Evolutionary conservation across 1,284 basidiomycete genomes (phyloP).

Genomic region (Rhodofomes roseus): DNA sequence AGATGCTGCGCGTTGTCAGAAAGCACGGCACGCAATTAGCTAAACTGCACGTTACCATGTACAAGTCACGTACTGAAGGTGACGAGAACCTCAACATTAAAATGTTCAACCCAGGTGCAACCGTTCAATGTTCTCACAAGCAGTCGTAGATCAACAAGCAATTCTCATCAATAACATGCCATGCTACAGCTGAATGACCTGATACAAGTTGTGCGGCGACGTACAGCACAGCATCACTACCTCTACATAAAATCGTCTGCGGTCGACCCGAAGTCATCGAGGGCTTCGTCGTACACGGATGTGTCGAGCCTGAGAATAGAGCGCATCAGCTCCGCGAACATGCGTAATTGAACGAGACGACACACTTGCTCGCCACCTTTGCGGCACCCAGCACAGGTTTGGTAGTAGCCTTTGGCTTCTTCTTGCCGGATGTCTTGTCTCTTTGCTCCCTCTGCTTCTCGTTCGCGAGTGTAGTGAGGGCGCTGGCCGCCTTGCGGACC

Average conservation of each 20-base stretch:
- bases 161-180: not conserved
- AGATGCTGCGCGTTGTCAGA: no score
- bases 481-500: slow-evolving; percentile 81
- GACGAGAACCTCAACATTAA: no score
- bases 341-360: slow-evolving; percentile 14
- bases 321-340: not conserved
- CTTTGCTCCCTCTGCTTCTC: slow-evolving; percentile 90
- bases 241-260: slow-evolving; percentile 75
- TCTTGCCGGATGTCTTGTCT: slow-evolving; percentile 85
- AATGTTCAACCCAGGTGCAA: no score
- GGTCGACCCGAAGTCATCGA: slow-evolving; percentile 77
- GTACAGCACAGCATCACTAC: slow-evolving; percentile 1
- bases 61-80: no score
- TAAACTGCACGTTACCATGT: no score
- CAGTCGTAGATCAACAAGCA: not conserved
- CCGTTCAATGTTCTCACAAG: no score
- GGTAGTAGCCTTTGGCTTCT: slow-evolving; percentile 71
- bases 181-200: slow-evolving; percentile 13
- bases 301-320: slow-evolving; percentile 63
- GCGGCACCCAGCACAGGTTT: slow-evolving; percentile 75
- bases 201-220: slow-evolving; percentile 6
- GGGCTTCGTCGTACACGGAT: slow-evolving; percentile 74
- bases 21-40: no score
- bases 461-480: slow-evolving; percentile 81
- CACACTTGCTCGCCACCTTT: slow-evolving; percentile 62